A percentile compares a stretch with the other conserved stretches of the same genome.
Evolutionary conservation across 495 filamentous ascomycete species (phyloP).

Genomic region (Neurospora sp.): DNA sequence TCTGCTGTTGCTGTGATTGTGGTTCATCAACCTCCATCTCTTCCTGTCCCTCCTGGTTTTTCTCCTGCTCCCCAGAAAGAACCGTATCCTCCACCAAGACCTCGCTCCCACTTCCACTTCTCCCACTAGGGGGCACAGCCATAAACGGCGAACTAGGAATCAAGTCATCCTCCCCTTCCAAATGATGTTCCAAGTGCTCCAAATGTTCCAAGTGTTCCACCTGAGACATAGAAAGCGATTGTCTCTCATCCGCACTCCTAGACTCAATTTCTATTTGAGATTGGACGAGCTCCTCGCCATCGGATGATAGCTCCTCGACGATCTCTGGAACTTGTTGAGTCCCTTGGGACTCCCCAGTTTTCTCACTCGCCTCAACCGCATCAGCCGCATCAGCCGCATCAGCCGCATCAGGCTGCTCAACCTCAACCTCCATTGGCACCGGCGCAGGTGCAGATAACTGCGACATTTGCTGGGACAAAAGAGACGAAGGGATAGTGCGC

Average conservation of each 20-base stretch:
- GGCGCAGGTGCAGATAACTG: not conserved
- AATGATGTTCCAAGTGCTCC: not conserved
- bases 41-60: too few species aligned
- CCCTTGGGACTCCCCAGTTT: not conserved
- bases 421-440: not conserved
- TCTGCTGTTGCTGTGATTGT: not conserved
- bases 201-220: not conserved
- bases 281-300: not conserved
- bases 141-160: not conserved
- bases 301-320: not conserved
- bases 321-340: not conserved
- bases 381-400: not conserved
- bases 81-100: not conserved
- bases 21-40: not conserved
- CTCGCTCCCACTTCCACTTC: not conserved
- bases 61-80: too few species aligned
- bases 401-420: not conserved
- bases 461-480: not conserved
- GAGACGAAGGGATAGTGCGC: not conserved
- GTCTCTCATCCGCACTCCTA: not conserved
- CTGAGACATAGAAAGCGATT: not conserved
- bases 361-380: not conserved
- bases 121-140: not conserved
- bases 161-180: not conserved
- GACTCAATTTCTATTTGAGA: not conserved